phyloP scores from a whole-genome alignment of 768 basidiomycete genomes.

The Boletus tomentosulus region DNA sequence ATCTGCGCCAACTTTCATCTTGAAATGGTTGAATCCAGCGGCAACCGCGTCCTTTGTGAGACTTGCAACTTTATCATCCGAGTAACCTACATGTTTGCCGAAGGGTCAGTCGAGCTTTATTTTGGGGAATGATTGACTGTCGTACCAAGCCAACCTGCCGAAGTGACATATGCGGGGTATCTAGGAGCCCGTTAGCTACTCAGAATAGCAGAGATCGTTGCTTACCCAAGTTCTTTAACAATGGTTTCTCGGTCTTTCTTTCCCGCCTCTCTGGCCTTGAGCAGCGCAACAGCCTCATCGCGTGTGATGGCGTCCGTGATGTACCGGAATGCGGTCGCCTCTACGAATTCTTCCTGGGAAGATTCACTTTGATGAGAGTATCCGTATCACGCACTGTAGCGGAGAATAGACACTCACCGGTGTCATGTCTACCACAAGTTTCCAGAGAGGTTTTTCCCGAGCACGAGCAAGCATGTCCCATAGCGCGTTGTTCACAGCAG shows the following conservation, averaged over 20 bases:
- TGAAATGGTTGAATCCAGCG: slow-evolving; percentile 96
- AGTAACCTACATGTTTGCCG: slow-evolving; percentile 54
- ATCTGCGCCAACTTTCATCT: slow-evolving; percentile 95
- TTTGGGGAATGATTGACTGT: neutral
- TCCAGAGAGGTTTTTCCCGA: slow-evolving; percentile 87
- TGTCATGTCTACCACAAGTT: slow-evolving; percentile 87
- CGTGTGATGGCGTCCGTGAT: slow-evolving; percentile 91
- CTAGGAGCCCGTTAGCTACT: slow-evolving; percentile 33
- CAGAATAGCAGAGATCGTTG: neutral
- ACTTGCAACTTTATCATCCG: slow-evolving; percentile 84
- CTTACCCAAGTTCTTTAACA: slow-evolving; percentile 65
- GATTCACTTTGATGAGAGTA: neutral
- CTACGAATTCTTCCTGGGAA: slow-evolving; percentile 70
- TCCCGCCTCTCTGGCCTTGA: slow-evolving; percentile 69
- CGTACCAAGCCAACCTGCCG: slow-evolving; percentile 84
- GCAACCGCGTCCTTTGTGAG: slow-evolving; percentile 83
- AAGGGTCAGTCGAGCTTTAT: slow-evolving; percentile 7
- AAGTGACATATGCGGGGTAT: slow-evolving; percentile 93
- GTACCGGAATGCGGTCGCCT: slow-evolving; percentile 77
- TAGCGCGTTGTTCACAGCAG: slow-evolving; percentile 85
- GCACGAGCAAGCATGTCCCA: slow-evolving; percentile 92
- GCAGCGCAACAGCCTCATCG: slow-evolving; percentile 81
- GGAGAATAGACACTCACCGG: slow-evolving; percentile 41
- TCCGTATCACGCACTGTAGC: neutral
- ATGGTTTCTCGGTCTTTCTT: slow-evolving; percentile 77